phyloP scores from a whole-genome alignment of 371 early-diverging fungal genomes.

The Saksenaea oblongispora region DNA sequence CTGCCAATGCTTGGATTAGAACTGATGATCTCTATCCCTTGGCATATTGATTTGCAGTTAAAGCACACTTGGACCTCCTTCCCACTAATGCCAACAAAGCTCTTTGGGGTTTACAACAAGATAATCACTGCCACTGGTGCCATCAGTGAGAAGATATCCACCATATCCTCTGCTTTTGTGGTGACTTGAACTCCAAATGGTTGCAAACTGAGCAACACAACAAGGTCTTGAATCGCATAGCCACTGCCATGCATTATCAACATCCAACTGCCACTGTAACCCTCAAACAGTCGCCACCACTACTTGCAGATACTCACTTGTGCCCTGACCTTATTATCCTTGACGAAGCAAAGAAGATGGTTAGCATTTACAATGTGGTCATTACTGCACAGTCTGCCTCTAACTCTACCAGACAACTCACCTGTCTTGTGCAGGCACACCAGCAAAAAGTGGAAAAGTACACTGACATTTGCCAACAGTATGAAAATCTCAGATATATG shows the following conservation, averaged over 20 bases:
- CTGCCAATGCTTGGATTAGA: background rate
- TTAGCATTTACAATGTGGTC: background rate
- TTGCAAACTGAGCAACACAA: background rate
- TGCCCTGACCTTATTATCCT: background rate
- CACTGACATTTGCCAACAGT: background rate
- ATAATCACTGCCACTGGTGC: background rate
- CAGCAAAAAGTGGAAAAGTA: background rate
- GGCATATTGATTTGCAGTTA: background rate
- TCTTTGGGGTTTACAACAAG: background rate
- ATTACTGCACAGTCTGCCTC: background rate
- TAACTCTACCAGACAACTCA: background rate
- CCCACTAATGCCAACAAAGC: background rate
- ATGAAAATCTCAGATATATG: background rate
- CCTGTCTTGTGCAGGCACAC: background rate
- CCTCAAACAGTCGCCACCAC: background rate
- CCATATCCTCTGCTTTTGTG: constrained; percentile 1
- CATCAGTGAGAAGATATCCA: background rate
- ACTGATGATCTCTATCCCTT: background rate
- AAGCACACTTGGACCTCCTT: background rate
- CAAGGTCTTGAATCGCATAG: background rate
- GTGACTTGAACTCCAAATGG: background rate
- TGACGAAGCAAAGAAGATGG: background rate
- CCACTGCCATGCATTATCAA: background rate
- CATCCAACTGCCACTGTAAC: background rate
- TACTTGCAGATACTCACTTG: background rate